A percentile compares a stretch with the other conserved stretches of the same genome.
These are phyloP conservation scores for Curvularia spicifera DNA, from an alignment of 2,329 filamentous ascomycete species.

Conservation along the genomic window DNA sequence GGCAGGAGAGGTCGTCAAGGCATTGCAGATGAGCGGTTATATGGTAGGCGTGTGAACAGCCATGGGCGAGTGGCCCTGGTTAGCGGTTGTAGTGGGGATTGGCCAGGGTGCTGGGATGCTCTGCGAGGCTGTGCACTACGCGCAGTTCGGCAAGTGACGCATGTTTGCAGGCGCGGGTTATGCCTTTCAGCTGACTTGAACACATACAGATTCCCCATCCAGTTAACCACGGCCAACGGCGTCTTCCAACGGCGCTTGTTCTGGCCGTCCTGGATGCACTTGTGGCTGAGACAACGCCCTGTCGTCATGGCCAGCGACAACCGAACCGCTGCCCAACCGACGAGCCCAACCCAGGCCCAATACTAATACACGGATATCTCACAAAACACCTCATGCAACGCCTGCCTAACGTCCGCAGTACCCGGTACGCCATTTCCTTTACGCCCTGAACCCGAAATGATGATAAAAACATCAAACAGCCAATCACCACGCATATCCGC, in stretches of 20 bases:
- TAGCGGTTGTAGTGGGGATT: conserved; percentile 29
- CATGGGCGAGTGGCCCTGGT: conserved; percentile 28
- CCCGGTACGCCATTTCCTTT: neutral
- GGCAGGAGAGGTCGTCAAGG: conserved; percentile 6
- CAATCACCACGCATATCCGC: conserved; percentile 43
- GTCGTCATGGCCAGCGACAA: neutral
- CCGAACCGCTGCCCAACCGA: conserved; percentile 27
- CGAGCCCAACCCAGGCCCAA: conserved; percentile 27
- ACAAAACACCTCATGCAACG: conserved; percentile 18
- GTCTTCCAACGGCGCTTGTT: neutral
- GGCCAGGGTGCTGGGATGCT: conserved; percentile 13
- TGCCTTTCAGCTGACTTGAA: conserved; percentile 20
- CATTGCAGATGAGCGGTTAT: conserved; percentile 31
- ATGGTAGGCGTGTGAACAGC: conserved; percentile 23
- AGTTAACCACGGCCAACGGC: conserved; percentile 5
- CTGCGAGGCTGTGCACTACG: conserved; percentile 21
- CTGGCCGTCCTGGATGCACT: conserved; percentile 2
- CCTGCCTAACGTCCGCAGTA: conserved; percentile 26
- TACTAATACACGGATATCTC: conserved; percentile 23
- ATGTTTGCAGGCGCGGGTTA: conserved; percentile 14
- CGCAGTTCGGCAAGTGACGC: conserved; percentile 17
- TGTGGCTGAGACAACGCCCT: conserved; percentile 13
- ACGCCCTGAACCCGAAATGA: neutral
- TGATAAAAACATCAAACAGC: neutral
- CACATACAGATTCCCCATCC: conserved; percentile 8